Evolutionary conservation across 2,329 filamentous ascomycete species (phyloP).

Genomic region (Aspergillus sp.): DNA sequence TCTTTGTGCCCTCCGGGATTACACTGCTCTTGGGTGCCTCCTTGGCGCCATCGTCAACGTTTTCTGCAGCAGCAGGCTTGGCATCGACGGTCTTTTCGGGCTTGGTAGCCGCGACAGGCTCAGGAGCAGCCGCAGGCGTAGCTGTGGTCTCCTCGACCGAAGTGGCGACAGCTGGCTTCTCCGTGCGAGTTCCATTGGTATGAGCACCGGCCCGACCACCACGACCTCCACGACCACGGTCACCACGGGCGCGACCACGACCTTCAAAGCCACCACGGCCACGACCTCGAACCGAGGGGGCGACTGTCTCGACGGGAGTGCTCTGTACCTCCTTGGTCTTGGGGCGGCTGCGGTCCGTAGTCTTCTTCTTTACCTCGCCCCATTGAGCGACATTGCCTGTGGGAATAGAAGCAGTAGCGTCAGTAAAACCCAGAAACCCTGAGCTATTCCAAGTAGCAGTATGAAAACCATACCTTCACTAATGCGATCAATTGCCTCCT

Average conservation of each 20-base stretch:
- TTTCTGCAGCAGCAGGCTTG: conserved; percentile 24
- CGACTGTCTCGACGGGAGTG: conserved; percentile 36
- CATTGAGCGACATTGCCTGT: conserved; percentile 55
- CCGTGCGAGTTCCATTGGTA: conserved; percentile 46
- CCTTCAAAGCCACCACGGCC: conserved; percentile 51
- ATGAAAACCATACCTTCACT: conserved; percentile 46
- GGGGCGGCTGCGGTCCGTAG: conserved; percentile 47
- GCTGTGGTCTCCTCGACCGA: conserved; percentile 10
- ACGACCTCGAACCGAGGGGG: conserved; percentile 43
- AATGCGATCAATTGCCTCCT: conserved; percentile 54
- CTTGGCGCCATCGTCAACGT: conserved; percentile 17
- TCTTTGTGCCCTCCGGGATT: conserved; percentile 45
- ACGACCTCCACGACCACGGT: conserved; percentile 51
- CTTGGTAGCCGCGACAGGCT: conserved; percentile 27
- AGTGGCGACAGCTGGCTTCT: conserved; percentile 30
- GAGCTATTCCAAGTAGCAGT: conserved; percentile 1
- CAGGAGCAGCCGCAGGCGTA: conserved; percentile 24
- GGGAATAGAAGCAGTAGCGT: conserved; percentile 11
- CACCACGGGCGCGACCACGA: conserved; percentile 50
- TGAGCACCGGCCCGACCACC: conserved; percentile 47
- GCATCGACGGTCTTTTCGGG: conserved; percentile 25
- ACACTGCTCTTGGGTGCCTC: conserved; percentile 35
- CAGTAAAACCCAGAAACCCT: conserved; percentile 8
- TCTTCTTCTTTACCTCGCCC: conserved; percentile 57
- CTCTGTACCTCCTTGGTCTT: conserved; percentile 49